Percentiles rank a stretch among this genome's conserved stretches.
phyloP scores from a whole-genome alignment of 2,329 filamentous ascomycete species.

The Calonectria montana region DNA sequence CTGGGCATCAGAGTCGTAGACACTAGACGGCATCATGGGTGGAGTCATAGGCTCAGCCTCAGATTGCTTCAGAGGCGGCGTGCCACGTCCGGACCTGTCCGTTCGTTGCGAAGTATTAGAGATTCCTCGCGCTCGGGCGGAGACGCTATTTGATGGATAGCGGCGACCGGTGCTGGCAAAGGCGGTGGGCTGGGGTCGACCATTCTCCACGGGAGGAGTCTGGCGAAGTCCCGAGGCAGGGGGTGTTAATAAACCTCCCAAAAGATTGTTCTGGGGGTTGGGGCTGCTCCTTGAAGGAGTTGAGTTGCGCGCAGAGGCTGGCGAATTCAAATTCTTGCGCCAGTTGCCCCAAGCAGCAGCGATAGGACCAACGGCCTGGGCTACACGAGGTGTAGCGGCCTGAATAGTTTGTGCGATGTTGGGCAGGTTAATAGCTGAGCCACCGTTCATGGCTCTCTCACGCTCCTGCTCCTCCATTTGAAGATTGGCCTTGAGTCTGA shows the following conservation, averaged over 20 bases:
- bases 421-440: slow-evolving; percentile 74
- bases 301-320: slow-evolving; percentile 53
- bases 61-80: slow-evolving; percentile 55
- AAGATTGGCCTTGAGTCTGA: slow-evolving; percentile 91
- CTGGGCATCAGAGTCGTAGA: slow-evolving; percentile 72
- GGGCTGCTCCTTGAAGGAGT: slow-evolving; percentile 71
- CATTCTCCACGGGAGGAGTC: slow-evolving; percentile 58
- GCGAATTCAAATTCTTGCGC: slow-evolving; percentile 73
- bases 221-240: slow-evolving; percentile 80
- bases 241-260: slow-evolving; percentile 89
- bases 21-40: slow-evolving; percentile 68
- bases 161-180: slow-evolving; percentile 71
- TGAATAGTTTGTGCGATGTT: slow-evolving; percentile 83
- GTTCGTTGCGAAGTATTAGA: slow-evolving; percentile 45
- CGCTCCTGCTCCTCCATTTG: slow-evolving; percentile 99
- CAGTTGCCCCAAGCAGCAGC: slow-evolving; percentile 98
- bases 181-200: slow-evolving; percentile 66
- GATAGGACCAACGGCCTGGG: slow-evolving; percentile 79
- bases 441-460: slow-evolving; percentile 82
- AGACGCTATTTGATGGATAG: slow-evolving; percentile 58
- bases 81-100: slow-evolving; percentile 29
- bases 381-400: slow-evolving; percentile 83
- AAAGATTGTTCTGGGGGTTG: slow-evolving; percentile 67
- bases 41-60: slow-evolving; percentile 64
- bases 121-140: slow-evolving; percentile 41